These are phyloP conservation scores for Venturia oleaginea DNA, from an alignment of 2,329 filamentous ascomycete genomes.

Conservation along the genomic window DNA sequence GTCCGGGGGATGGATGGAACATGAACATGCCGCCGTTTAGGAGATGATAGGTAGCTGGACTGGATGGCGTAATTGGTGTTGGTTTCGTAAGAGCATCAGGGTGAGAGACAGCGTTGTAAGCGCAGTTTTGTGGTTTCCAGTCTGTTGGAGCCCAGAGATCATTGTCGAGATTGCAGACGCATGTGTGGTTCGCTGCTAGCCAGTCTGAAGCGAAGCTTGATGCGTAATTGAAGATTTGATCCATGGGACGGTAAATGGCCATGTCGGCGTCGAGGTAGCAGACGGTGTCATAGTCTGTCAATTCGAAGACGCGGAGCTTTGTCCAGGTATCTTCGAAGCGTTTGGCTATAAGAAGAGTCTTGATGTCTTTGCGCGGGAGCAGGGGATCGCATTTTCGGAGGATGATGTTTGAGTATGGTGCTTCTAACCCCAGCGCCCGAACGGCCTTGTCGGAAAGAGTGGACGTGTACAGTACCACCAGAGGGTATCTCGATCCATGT, in stretches of 20 bases:
- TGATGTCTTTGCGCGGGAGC: slow-evolving; percentile 26
- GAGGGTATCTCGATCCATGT: slow-evolving; percentile 37
- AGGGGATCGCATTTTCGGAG: slow-evolving; percentile 33
- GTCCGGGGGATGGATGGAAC: slow-evolving; percentile 33
- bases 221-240: slow-evolving; percentile 35
- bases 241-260: slow-evolving; percentile 36
- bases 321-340: slow-evolving; percentile 48
- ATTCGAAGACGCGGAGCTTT: slow-evolving; percentile 45
- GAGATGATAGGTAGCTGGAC: slow-evolving; percentile 33
- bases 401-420: slow-evolving; percentile 31
- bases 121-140: slow-evolving; percentile 42
- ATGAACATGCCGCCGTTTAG: slow-evolving; percentile 46
- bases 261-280: slow-evolving; percentile 48
- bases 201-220: slow-evolving; percentile 29
- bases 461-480: slow-evolving; percentile 42
- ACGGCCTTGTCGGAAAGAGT: slow-evolving; percentile 33
- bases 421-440: slow-evolving; percentile 34
- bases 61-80: slow-evolving; percentile 24
- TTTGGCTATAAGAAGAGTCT: slow-evolving; percentile 37
- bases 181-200: slow-evolving; percentile 43
- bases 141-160: slow-evolving; percentile 42
- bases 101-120: slow-evolving; percentile 35
- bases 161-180: slow-evolving; percentile 43
- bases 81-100: slow-evolving; percentile 27
- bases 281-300: slow-evolving; percentile 31